Base-by-base conservation (phyloP, 2,329 filamentous ascomycete genomes). In the Fusarium nurragi region DNA sequence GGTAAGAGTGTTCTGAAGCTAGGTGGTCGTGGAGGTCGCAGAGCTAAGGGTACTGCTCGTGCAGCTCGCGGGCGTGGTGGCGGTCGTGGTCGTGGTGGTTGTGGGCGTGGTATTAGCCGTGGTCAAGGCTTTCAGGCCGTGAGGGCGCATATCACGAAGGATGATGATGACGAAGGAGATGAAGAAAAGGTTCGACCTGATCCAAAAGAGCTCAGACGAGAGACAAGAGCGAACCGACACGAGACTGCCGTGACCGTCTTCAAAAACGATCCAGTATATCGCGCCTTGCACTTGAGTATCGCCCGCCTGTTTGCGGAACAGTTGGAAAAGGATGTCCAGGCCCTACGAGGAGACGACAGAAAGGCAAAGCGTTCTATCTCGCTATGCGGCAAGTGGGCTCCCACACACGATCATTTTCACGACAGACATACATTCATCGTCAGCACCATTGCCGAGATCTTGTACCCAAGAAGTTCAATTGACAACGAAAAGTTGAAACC, bases 371-470 rank as follows among this genome's bases (percentile, higher is more conserved):
- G 76, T 23, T 73, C 72, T 14, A 80, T 88, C 51, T 86, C 84
- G 0, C 79, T 88, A 0, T 86, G 84, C 53, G 84, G 80, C 4
- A 89, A 89, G 60, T 88, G 86, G 86, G 84, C 85, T 2, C 86
- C 86, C 2, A 81, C 82, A 0, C 78, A 82, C 18, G 80, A 80
- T 30, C 79, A 77, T 34, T 85, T 85, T 64, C 85, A 88, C 64
- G 86, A 88, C 72, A 81, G 82, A 62, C 81, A 86, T 60, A 88
- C 86, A 4, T 82, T 83, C 63, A 79, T 88, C 59, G 78, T 83
- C 28, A 84, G 82, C 41, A 81, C 83, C 13, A 87, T 88, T 53
- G 82, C 86, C 6, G 86, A 88, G 72, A 75, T 84, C 13, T 67
- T 88, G 10, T 79, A 83, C 59, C 80, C 83, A 0, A 67, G 70